These are phyloP conservation scores for Hericium coralloides DNA, from an alignment of 768 basidiomycete species.

Conservation along the genomic window DNA sequence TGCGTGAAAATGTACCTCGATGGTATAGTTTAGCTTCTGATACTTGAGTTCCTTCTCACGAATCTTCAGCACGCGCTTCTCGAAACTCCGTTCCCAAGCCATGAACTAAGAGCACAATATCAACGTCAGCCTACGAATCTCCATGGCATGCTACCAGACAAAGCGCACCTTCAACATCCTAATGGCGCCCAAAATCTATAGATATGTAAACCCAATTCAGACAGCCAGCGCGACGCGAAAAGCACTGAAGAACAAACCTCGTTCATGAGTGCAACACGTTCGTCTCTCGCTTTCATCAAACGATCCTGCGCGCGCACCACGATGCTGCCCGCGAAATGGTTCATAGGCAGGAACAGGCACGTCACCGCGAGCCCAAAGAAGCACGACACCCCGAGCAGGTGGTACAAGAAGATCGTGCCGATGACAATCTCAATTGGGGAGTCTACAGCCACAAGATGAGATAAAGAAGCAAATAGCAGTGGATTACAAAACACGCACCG, in stretches of 20 bases:
- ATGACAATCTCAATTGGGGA: conserved; percentile 72
- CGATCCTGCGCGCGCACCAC: conserved; percentile 74
- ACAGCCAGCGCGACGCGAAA: not conserved
- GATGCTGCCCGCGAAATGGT: conserved; percentile 76
- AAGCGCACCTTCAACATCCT: conserved; percentile 69
- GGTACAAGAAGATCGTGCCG: conserved; percentile 69
- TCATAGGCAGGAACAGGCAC: conserved; percentile 58
- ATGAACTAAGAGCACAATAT: conserved; percentile 51
- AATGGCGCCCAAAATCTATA: conserved; percentile 70
- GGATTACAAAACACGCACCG: conserved; percentile 31
- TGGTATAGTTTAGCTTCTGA: conserved; percentile 79
- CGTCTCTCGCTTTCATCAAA: conserved; percentile 87
- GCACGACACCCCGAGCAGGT: conserved; percentile 68
- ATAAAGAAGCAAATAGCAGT: not conserved
- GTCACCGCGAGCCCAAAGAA: conserved; percentile 74
- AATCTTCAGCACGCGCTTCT: conserved; percentile 60
- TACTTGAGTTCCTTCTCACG: conserved; percentile 77
- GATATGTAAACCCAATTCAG: not conserved
- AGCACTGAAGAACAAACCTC: conserved; percentile 33
- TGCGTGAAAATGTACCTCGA: conserved; percentile 45
- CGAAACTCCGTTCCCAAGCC: conserved; percentile 92
- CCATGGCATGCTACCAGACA: not conserved
- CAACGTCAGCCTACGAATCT: not conserved
- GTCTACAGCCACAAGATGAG: conserved; percentile 34
- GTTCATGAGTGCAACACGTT: conserved; percentile 88